phyloP scores from a whole-genome alignment of 73 alveolate genomes.

The Paramecium pentaurelia region DNA sequence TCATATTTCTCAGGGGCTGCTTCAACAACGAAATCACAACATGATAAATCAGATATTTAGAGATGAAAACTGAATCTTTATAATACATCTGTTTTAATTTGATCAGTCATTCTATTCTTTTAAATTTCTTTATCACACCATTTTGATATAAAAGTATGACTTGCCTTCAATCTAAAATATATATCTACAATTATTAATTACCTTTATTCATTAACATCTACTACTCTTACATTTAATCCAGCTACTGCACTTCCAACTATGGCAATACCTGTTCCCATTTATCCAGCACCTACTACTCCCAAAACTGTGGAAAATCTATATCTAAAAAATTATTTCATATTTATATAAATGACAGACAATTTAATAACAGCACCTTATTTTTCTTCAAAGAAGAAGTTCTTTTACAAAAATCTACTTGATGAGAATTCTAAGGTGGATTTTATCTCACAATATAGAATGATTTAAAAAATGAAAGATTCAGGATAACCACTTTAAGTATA shows the following conservation, averaged over 20 bases:
- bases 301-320: conserved; percentile 28
- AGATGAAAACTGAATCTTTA: conserved; percentile 46
- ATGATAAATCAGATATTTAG: conserved; percentile 63
- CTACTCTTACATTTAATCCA: conserved; percentile 67
- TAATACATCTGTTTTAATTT: conserved; percentile 61
- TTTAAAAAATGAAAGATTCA: not conserved
- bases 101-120: conserved; percentile 68
- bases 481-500: not conserved
- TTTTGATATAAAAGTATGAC: conserved; percentile 58
- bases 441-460: not conserved
- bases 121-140: conserved; percentile 86
- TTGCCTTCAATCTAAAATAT: conserved; percentile 33
- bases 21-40: conserved; percentile 83
- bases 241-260: conserved; percentile 83
- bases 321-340: not conserved
- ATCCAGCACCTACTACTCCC: conserved; percentile 92
- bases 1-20: conserved; percentile 86
- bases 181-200: not conserved
- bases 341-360: not conserved
- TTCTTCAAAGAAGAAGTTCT: not conserved
- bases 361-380: not conserved
- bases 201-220: conserved; percentile 69
- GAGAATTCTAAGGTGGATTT: conserved; percentile 13
- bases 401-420: conserved; percentile 1
- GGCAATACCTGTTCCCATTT: conserved; percentile 95